Conservation (phyloP, 1,284 basidiomycete genomes). For the Vanrija humicola region DNA sequence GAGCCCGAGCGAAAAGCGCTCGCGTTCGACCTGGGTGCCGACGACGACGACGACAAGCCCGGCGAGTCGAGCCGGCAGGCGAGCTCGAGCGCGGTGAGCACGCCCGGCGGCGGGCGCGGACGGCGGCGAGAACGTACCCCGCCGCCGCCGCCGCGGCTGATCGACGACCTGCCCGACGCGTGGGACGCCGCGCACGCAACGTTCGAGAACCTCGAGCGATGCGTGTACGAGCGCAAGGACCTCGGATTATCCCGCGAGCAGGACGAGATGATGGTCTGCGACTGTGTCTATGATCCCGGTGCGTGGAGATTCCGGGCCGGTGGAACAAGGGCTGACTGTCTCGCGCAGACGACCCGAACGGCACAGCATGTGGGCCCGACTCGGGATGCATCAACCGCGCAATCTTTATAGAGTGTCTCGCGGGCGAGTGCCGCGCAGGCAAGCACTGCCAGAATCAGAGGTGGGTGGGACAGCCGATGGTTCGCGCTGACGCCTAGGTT, state of each 20-base stretch:
- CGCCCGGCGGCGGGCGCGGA: background rate
- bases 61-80: background rate
- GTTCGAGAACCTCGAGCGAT: slow-evolving; percentile 70
- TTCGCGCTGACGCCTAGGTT: slow-evolving; percentile 58
- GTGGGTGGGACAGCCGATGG: slow-evolving; percentile 52
- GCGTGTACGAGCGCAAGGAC: slow-evolving; percentile 82
- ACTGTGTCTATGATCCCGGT: slow-evolving; percentile 75
- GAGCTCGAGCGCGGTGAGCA: background rate
- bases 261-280: slow-evolving; percentile 88
- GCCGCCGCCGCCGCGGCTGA: slow-evolving; percentile 51
- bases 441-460: slow-evolving; percentile 86
- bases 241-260: slow-evolving; percentile 82
- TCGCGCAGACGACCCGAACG: slow-evolving; percentile 53
- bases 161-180: slow-evolving; percentile 71
- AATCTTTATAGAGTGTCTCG: slow-evolving; percentile 92
- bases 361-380: slow-evolving; percentile 75
- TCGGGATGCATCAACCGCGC: slow-evolving; percentile 97
- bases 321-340: background rate
- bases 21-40: background rate
- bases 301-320: slow-evolving; percentile 46
- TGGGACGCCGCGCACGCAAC: slow-evolving; percentile 67
- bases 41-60: background rate
- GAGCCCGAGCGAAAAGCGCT: background rate
- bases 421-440: slow-evolving; percentile 80
- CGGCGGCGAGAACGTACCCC: background rate